phyloP scores from a whole-genome alignment of 768 basidiomycete species.

The Termitomyces sp. region DNA sequence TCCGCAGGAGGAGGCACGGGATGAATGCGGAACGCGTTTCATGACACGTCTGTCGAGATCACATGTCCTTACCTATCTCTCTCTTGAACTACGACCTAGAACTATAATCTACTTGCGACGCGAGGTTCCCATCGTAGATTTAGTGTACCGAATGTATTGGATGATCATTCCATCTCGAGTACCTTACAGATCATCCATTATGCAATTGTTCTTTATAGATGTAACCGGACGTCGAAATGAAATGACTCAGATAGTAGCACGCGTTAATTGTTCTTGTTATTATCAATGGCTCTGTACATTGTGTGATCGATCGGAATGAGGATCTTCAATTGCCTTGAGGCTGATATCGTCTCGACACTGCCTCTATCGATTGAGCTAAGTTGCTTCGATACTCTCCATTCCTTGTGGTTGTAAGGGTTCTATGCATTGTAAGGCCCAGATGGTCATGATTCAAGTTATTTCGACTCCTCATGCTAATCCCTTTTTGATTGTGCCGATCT shows the following conservation, averaged over 20 bases:
- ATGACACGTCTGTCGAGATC: too few species aligned
- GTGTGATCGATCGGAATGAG: neutral
- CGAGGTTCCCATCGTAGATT: too few species aligned
- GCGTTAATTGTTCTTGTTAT: neutral
- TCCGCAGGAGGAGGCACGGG: too few species aligned
- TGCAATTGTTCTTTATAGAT: too few species aligned
- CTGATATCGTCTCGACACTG: neutral
- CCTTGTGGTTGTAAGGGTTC: neutral
- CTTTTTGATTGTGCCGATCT: neutral
- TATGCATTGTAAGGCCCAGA: neutral
- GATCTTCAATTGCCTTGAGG: neutral
- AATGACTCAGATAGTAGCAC: neutral
- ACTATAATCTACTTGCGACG: too few species aligned
- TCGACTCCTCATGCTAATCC: neutral
- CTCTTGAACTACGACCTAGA: too few species aligned
- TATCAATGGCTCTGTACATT: neutral
- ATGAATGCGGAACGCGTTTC: too few species aligned
- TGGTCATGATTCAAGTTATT: neutral
- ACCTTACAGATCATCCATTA: too few species aligned
- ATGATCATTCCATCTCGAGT: too few species aligned
- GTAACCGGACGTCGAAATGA: too few species aligned
- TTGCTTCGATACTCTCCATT: neutral
- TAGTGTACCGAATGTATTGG: too few species aligned
- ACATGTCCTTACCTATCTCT: too few species aligned
- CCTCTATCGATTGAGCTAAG: neutral